These are phyloP conservation scores for Plectosphaerella cucumerina DNA, from an alignment of 2,329 filamentous ascomycete genomes.

Conservation along the genomic window DNA sequence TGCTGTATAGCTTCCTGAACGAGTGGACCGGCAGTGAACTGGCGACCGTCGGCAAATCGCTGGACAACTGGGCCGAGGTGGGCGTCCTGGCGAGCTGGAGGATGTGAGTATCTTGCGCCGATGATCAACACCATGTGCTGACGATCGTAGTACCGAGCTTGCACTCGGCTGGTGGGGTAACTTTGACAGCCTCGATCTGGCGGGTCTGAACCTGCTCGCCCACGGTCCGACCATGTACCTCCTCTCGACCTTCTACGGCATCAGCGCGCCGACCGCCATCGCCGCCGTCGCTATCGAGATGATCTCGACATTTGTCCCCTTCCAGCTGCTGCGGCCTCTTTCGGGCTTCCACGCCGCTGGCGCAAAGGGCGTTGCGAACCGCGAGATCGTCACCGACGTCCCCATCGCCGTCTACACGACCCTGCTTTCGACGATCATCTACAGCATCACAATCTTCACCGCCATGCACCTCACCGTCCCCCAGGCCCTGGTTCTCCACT, in stretches of 20 bases:
- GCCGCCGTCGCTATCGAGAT: conserved; percentile 65
- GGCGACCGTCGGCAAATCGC: conserved; percentile 58
- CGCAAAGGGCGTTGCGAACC: conserved; percentile 47
- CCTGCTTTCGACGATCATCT: conserved; percentile 67
- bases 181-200: conserved; percentile 70
- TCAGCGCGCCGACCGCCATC: conserved; percentile 57
- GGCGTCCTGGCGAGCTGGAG: conserved; percentile 48
- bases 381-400: conserved; percentile 60
- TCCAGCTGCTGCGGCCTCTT: conserved; percentile 67
- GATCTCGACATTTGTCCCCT: conserved; percentile 66
- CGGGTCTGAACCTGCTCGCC: conserved; percentile 62
- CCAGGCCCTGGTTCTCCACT: conserved; percentile 67
- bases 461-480: conserved; percentile 70
- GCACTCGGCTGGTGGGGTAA: conserved; percentile 68
- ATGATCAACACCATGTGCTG: conserved; percentile 1
- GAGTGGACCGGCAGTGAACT: conserved; percentile 62
- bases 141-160: conserved; percentile 58
- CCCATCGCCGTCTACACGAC: conserved; percentile 61
- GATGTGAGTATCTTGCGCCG: conserved; percentile 39
- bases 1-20: conserved; percentile 60
- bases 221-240: conserved; percentile 75
- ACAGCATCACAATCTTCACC: conserved; percentile 66
- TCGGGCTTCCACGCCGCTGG: conserved; percentile 60
- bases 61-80: conserved; percentile 60
- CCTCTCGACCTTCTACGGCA: conserved; percentile 70